phyloP scores from a whole-genome alignment of 1,284 basidiomycete species.

The Ceratobasidium sp. region DNA sequence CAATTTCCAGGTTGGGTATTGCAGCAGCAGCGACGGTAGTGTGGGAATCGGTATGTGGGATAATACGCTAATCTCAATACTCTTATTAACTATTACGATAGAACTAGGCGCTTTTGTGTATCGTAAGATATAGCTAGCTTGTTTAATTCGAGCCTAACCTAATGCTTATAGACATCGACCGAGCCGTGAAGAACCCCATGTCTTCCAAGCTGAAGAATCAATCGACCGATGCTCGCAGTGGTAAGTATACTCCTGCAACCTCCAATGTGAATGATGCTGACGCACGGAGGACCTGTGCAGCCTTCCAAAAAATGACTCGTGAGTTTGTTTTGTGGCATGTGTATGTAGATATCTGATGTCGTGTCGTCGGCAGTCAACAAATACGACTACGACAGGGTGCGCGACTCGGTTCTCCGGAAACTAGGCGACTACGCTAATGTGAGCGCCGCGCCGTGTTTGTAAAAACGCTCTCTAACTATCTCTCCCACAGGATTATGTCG shows the following conservation, averaged over 20 bases:
- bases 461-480: neutral
- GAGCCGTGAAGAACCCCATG: neutral
- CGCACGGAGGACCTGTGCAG: neutral
- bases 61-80: neutral
- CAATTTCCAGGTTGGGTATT: neutral
- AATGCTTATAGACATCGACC: neutral
- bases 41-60: neutral
- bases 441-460: neutral
- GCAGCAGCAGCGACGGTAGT: neutral
- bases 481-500: neutral
- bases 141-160: neutral
- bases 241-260: neutral
- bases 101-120: neutral
- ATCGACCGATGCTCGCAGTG: neutral
- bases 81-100: neutral
- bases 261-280: neutral
- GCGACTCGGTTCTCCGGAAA: neutral
- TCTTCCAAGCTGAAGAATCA: neutral
- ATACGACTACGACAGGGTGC: neutral
- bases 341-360: neutral
- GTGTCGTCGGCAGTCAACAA: neutral
- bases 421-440: neutral
- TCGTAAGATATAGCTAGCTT: neutral
- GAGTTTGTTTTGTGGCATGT: neutral
- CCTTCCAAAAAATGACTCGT: neutral